Evolutionary conservation across 352 stramenopile species (phyloP), one percentile per base, ranked within the genome.

Genomic region (Globisporangium nodosum): DNA sequence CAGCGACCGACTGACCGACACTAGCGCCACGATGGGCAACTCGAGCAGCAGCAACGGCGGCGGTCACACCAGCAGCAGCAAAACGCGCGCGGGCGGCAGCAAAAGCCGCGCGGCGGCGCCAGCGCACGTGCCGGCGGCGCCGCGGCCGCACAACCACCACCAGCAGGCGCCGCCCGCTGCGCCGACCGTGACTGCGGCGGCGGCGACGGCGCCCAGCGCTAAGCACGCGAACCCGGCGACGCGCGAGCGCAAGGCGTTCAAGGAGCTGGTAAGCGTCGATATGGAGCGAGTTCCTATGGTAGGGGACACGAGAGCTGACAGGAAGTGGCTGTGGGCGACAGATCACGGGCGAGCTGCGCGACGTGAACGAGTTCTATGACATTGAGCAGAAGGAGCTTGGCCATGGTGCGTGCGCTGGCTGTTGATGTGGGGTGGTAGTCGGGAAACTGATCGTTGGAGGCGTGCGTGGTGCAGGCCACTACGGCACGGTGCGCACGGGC

Each of bases 401-500:
- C 55, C 85, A 94, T 54, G 85, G 71, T 76, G 51, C 39, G 50
- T 33, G 33, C 12, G 13, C 37, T 18, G 12, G 35, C 8, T 15
- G 9, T 12, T 50, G 49, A 16, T 12, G 11, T 5, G 20, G 6
- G 27, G 42, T 12, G 11, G 42, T 9, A 48, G 3, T 12, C n/a
- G n/a, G 20, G 43, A 4, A 49, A 16, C 49, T 62, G 15, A 30
- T 6, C 47, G 30, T 5, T n/a, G 20, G 5, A 18, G 18, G 49
- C 0, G 16, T 35, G 27, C 18, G 20, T 21, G 3, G 8, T 57
- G 47, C 42, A 81, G 92, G 95, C 20, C 96, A 99, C 76, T 99
- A 99, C 66, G 97, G 97, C 15, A 97, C 98, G 0, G 97, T 99
- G 31, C 86, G 97, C 48, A 96, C 98, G 63, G 98, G 92, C 53